Evolutionary conservation across 768 basidiomycete genomes (phyloP).

Genomic region (Russula emetica): DNA sequence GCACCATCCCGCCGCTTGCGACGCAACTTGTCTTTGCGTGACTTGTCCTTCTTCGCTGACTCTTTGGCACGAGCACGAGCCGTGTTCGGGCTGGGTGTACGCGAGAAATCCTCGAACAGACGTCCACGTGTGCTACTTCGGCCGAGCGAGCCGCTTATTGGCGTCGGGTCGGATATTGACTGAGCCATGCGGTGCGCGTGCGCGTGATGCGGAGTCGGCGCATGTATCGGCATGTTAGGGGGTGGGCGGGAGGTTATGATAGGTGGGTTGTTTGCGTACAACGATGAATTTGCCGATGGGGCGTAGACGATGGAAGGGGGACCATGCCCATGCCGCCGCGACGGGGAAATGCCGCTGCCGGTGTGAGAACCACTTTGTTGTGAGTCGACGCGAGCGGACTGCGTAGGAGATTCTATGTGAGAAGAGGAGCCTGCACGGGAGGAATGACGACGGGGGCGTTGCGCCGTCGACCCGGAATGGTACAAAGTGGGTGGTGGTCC

Average conservation of each 20-base stretch:
- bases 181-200: constrained; percentile 17
- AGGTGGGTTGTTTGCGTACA: constrained; percentile 25
- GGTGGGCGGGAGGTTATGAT: constrained; percentile 17
- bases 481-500: constrained; percentile 14
- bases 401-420: background rate
- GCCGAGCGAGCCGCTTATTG: constrained; percentile 17
- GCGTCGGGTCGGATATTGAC: constrained; percentile 28
- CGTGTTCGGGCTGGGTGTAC: constrained; percentile 21
- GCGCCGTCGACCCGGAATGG: constrained; percentile 13
- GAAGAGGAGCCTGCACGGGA: constrained; percentile 13
- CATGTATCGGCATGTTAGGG: background rate
- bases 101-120: constrained; percentile 24
- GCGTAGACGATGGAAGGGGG: constrained; percentile 26
- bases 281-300: constrained; percentile 21
- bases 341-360: constrained; percentile 1
- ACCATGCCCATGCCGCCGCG: constrained; percentile 8
- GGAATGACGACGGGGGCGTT: constrained; percentile 19
- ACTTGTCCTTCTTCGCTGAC: constrained; percentile 10
- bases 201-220: constrained; percentile 1
- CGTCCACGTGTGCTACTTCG: constrained; percentile 17
- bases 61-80: constrained; percentile 11
- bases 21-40: constrained; percentile 6
- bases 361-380: constrained; percentile 6
- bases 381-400: background rate
- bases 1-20: background rate